Percentiles rank a stretch among this genome's conserved stretches.
phyloP scores from a whole-genome alignment of 495 filamentous ascomycete genomes.

The Neurospora discreta region DNA sequence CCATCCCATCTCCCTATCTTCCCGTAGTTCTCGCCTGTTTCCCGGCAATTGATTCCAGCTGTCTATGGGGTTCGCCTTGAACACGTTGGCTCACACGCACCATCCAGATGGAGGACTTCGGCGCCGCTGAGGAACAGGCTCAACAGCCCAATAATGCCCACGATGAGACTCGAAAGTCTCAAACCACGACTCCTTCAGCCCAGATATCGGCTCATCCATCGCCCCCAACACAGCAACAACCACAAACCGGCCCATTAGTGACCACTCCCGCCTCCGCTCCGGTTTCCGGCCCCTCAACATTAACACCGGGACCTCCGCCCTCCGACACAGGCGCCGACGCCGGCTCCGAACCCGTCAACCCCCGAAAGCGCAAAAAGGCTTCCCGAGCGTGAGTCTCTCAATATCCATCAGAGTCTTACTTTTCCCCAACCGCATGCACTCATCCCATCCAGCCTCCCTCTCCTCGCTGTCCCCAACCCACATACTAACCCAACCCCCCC shows the following conservation, averaged over 20 bases:
- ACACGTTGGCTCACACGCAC: neutral
- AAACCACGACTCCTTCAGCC: neutral
- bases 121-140: neutral
- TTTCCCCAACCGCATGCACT: too few species aligned
- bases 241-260: neutral
- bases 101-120: neutral
- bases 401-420: too few species aligned
- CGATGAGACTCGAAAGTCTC: neutral
- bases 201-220: neutral
- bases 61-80: neutral
- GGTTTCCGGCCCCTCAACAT: neutral
- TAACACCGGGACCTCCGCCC: constrained; percentile 3
- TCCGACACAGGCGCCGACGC: constrained; percentile 18
- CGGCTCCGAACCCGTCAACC: constrained; percentile 23
- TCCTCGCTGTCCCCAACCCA: neutral
- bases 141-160: neutral
- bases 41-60: neutral
- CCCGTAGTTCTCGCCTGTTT: neutral
- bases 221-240: neutral
- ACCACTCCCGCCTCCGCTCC: neutral
- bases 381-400: constrained; percentile 22
- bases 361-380: constrained; percentile 28
- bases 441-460: too few species aligned
- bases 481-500: neutral
- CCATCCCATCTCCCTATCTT: neutral